Conservation (phyloP, 1,284 basidiomycete species). For the Trametes sp. region DNA sequence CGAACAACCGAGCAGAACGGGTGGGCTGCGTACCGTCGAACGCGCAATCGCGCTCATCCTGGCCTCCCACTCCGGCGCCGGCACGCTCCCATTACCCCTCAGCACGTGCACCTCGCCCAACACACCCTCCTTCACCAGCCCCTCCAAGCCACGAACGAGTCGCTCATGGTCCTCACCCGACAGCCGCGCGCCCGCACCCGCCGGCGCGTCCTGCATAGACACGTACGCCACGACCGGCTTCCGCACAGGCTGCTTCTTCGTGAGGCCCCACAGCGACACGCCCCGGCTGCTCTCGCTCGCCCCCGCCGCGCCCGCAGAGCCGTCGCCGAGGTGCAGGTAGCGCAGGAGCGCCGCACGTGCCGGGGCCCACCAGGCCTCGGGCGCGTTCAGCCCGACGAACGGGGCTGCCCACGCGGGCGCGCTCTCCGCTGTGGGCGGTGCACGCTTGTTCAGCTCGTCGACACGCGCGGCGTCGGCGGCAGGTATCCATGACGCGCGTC, state of each 20-base stretch:
- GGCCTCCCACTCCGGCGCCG: slow-evolving; percentile 56
- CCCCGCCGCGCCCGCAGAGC: not conserved
- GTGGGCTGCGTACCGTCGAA: slow-evolving; percentile 64
- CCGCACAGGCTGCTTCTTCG: slow-evolving; percentile 31
- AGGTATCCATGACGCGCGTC: slow-evolving; percentile 43
- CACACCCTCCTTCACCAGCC: slow-evolving; percentile 63
- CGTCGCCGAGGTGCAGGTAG: slow-evolving; percentile 35
- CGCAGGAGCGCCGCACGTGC: slow-evolving; percentile 45
- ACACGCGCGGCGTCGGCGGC: slow-evolving; percentile 6
- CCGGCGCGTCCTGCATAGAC: slow-evolving; percentile 64
- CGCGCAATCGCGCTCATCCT: slow-evolving; percentile 72
- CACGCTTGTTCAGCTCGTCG: slow-evolving; percentile 37
- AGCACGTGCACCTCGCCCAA: slow-evolving; percentile 74
- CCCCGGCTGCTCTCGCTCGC: slow-evolving; percentile 11
- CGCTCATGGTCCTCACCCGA: slow-evolving; percentile 57
- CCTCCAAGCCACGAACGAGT: slow-evolving; percentile 57
- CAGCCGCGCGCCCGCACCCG: slow-evolving; percentile 51
- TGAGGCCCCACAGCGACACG: slow-evolving; percentile 40
- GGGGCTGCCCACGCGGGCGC: slow-evolving; percentile 61
- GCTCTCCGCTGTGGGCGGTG: slow-evolving; percentile 20
- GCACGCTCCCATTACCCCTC: slow-evolving; percentile 50
- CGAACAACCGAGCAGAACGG: slow-evolving; percentile 17
- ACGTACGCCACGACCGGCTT: slow-evolving; percentile 78
- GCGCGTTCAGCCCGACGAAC: slow-evolving; percentile 61
- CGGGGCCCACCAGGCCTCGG: slow-evolving; percentile 79